Evolutionary conservation across 2,329 filamentous ascomycete species (phyloP).

Genomic region (Calonectria pteridis): DNA sequence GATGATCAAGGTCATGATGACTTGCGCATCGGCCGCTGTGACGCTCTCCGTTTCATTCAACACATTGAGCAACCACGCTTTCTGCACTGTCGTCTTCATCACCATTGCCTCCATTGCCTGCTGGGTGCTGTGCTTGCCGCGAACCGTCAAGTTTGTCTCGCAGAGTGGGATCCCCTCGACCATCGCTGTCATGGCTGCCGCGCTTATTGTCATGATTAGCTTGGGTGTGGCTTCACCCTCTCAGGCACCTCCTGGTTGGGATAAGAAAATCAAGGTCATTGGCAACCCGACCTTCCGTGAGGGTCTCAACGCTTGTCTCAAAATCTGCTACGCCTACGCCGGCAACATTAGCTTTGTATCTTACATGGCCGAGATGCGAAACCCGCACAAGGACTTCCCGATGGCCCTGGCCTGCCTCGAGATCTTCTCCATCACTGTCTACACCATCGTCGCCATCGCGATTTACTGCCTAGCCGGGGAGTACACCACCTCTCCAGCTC

Average conservation of each 20-base stretch:
- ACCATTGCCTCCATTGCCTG: constrained; percentile 71
- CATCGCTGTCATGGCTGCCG: constrained; percentile 42
- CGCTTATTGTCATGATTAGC: constrained; percentile 48
- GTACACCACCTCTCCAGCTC: constrained; percentile 48
- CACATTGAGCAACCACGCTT: constrained; percentile 69
- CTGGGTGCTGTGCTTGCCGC: constrained; percentile 71
- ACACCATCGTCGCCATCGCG: constrained; percentile 47
- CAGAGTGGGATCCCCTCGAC: constrained; percentile 45
- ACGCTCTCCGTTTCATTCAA: constrained; percentile 75
- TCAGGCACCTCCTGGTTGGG: constrained; percentile 42
- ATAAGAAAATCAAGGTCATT: constrained; percentile 39
- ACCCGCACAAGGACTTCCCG: constrained; percentile 48
- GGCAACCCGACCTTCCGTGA: constrained; percentile 42
- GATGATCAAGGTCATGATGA: constrained; percentile 78
- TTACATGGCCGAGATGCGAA: constrained; percentile 51
- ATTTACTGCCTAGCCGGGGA: constrained; percentile 50
- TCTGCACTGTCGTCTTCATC: constrained; percentile 75
- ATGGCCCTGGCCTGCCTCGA: constrained; percentile 49
- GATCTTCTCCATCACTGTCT: constrained; percentile 49
- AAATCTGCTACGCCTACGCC: constrained; percentile 47
- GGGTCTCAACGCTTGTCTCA: constrained; percentile 43
- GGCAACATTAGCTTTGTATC: constrained; percentile 48
- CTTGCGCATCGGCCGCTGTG: constrained; percentile 74
- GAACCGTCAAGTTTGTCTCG: constrained; percentile 65
- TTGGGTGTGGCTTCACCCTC: constrained; percentile 37